Evolutionary conservation across 768 basidiomycete species (phyloP), one percentile per base, ranked within the genome.

Genomic region (Amanita pseudoporphyria): DNA sequence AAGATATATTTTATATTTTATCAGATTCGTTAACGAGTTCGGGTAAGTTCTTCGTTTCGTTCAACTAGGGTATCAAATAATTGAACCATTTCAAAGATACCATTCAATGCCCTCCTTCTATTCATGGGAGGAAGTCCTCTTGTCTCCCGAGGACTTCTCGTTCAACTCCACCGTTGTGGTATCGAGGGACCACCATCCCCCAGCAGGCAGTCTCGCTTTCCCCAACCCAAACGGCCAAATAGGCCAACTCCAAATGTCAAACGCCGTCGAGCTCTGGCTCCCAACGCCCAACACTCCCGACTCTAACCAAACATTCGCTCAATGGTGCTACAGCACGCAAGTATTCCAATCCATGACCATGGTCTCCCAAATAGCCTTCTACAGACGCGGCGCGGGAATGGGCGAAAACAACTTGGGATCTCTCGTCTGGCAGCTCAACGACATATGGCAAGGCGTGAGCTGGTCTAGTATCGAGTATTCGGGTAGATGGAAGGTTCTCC

Each of bases 91-190:
- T 18, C 30, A 26, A 32, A 77, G 77, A 9, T 79, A 78, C 62
- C 79, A 79, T 58, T 80, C 78, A 0, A 77, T 78, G 73, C 79
- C 78, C 4, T 79, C 78, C 1, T 76, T 80, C 61, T 80, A 77
- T 53, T 72, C 65, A 45, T 81, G 78, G 78, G 68, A 78, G 55
- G 76, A 79, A 56, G 79, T 76, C 1, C 69, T 80, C 3, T 54
- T 60, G 18, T 69, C 70, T 3, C 67, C 72, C 0, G 71, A 69
- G 7, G 78, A 79, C 56, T 79, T 77, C 60, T 65, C 65, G 21
- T 79, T 80, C 64, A 79, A 79, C 60, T 77, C 77, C 0, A 74
- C 74, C 0, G 76, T 74, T 6, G 77, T 79, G 5, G 64, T 69
- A 54, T 76, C 78, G 7, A 69, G 78, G 31, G 75, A 79, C 45